Base-by-base conservation (phyloP, 768 basidiomycete genomes). In the Phaeotremella fagi region DNA sequence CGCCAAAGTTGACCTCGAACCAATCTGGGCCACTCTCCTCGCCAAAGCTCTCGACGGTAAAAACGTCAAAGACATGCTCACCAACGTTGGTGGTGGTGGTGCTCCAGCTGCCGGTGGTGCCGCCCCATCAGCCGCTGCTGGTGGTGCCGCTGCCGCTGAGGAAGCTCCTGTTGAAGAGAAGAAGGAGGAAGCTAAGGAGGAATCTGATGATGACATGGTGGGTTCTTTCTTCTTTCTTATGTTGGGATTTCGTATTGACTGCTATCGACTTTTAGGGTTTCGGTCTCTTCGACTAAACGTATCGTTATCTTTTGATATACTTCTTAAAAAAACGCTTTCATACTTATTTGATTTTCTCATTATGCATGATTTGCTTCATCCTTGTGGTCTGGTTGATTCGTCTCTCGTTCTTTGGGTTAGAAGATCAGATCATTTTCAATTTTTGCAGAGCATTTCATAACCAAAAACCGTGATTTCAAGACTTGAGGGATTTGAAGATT, bases 41-140 rank as follows among this genome's bases (percentile, higher is more conserved):
- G 88, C 94, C 59, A 98, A 95, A 77, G 94, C 95, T 29, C 85
- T 99, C 49, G 91, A 94, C 78, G 94, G 92, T 71, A 95, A 94
- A 82, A 84, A 98, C 79, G 83, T 99, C 70, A 97, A 90, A 79
- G 90, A 92, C 41, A 81, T 98, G 48, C 82, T 99, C 61, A 86
- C 87, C 59, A 94, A 90, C 80, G 90, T 99, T 59, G 92, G 94
- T 60, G 80, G 88, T 51, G 90, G 92, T 57, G 91, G 89, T 58
- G 88, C 84, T 64, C 85, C 89, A 45, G 87, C 84, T 50, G 83
- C 82, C 50, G 81, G 68, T 57, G 81, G 76, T 46, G 76, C 79
- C 18, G 76, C 78, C 44, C 79, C 79, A 50, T 82, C 80, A 45
- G 80, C 79, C 48, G 82, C 76, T 55, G 84, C 75, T 54, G 83